phyloP scores from a whole-genome alignment of 345 rosid genomes.

The Salix exigua region DNA sequence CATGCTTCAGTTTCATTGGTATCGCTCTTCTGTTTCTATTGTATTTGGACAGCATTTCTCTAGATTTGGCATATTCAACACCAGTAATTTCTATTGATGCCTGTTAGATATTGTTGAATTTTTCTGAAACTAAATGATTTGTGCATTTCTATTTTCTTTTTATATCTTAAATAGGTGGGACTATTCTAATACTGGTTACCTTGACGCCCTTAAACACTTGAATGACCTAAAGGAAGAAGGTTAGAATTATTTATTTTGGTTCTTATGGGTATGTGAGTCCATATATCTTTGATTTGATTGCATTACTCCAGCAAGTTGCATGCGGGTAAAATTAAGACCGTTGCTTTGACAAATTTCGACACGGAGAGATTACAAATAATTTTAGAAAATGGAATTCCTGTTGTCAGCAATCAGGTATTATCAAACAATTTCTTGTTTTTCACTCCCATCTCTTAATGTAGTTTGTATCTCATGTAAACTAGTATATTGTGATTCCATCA shows the following conservation, averaged over 20 bases:
- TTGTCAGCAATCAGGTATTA: conserved; percentile 92
- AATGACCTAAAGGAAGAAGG: conserved; percentile 92
- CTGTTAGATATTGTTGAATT: background rate
- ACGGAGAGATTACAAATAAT: conserved; percentile 78
- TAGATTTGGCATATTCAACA: too few species aligned
- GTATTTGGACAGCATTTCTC: too few species aligned
- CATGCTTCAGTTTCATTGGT: conserved; percentile 99
- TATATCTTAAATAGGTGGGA: conserved; percentile 69
- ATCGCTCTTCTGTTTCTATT: background rate
- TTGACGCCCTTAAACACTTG: conserved; percentile 82
- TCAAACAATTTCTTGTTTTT: background rate
- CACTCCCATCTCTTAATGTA: background rate
- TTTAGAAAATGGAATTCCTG: conserved; percentile 80
- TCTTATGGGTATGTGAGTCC: conserved; percentile 11
- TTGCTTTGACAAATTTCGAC: conserved; percentile 94
- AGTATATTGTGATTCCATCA: conserved; percentile 21
- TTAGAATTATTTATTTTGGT: conserved; percentile 14
- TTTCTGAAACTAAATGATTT: background rate
- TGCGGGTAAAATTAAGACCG: conserved; percentile 85
- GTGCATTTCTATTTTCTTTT: background rate
- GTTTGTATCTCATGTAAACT: conserved; percentile 12
- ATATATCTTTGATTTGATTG: conserved; percentile 19
- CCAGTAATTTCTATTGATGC: background rate
- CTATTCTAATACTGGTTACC: conserved; percentile 80
- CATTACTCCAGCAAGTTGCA: conserved; percentile 18